phyloP scores from a whole-genome alignment of 805 yeast species.

The Saccharomyces mikatae region DNA sequence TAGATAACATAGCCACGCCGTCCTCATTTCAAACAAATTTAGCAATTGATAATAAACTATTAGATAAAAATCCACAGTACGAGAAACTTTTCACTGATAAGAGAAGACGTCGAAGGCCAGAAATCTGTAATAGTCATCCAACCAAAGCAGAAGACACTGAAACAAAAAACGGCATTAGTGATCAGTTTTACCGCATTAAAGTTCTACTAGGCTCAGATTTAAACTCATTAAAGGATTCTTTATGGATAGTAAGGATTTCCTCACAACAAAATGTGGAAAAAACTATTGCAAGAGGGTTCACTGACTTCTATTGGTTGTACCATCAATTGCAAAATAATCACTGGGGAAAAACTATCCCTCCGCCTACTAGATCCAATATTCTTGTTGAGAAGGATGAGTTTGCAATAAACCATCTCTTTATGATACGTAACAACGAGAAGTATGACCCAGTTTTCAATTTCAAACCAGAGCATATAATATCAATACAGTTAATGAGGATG shows the following conservation, averaged over 20 bases:
- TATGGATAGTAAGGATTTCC: background rate
- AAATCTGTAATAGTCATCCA: background rate
- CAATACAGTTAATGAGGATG: background rate
- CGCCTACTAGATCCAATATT: slow-evolving; percentile 55
- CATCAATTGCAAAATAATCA: slow-evolving; percentile 76
- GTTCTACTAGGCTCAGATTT: background rate
- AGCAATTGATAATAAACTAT: background rate
- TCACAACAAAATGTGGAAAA: background rate
- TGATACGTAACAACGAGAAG: slow-evolving; percentile 62
- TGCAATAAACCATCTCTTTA: slow-evolving; percentile 72
- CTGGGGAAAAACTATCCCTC: slow-evolving; percentile 85
- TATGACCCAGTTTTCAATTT: slow-evolving; percentile 42
- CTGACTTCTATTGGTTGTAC: slow-evolving; percentile 88
- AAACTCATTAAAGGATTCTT: background rate
- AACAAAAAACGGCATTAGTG: background rate
- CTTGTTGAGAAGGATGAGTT: slow-evolving; percentile 67
- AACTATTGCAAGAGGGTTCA: slow-evolving; percentile 52
- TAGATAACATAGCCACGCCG: background rate
- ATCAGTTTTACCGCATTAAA: background rate
- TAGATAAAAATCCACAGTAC: background rate
- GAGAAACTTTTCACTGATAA: background rate
- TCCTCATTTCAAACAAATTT: background rate
- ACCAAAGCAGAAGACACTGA: background rate
- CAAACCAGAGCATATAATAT: background rate
- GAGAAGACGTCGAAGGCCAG: background rate